These are phyloP conservation scores for Millerozyma acaciae DNA, from an alignment of 805 yeast species.

Conservation along the genomic window DNA sequence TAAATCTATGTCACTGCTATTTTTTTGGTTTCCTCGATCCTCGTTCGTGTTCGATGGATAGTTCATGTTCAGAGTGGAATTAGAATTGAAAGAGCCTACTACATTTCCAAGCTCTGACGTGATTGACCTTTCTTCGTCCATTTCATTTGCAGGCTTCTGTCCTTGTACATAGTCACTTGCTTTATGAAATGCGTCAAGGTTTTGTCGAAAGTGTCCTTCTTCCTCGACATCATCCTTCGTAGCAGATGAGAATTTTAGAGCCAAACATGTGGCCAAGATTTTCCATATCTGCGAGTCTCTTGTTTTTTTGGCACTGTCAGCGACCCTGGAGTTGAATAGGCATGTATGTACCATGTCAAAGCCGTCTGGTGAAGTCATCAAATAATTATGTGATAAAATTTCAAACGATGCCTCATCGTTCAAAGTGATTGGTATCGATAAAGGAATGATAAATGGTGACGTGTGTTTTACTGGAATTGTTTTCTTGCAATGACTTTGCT, in stretches of 20 bases:
- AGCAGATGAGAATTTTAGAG: too few species aligned
- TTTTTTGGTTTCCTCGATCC: not conserved
- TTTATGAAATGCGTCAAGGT: too few species aligned
- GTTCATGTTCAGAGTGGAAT: constrained; percentile 38
- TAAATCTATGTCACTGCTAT: not conserved
- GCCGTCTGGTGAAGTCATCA: constrained; percentile 44
- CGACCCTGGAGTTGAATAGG: constrained; percentile 52
- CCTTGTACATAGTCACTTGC: not conserved
- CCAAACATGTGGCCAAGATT: constrained; percentile 49
- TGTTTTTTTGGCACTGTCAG: constrained; percentile 45
- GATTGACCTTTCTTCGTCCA: constrained; percentile 19
- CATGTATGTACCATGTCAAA: constrained; percentile 53
- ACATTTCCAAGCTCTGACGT: constrained; percentile 37
- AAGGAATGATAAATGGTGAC: constrained; percentile 38
- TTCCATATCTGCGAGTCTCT: constrained; percentile 66
- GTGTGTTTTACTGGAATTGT: constrained; percentile 14
- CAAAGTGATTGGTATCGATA: constrained; percentile 39
- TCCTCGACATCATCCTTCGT: constrained; percentile 32
- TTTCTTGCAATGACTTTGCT: constrained; percentile 7
- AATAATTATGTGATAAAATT: constrained; percentile 47
- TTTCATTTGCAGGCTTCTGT: too few species aligned
- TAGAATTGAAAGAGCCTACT: constrained; percentile 40
- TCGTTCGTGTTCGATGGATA: not conserved
- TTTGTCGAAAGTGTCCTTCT: constrained; percentile 8
- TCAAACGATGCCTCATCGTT: constrained; percentile 44